These are phyloP conservation scores for Cutaneotrichosporon sp. DNA, from an alignment of 1,284 basidiomycete species.

Conservation along the genomic window DNA sequence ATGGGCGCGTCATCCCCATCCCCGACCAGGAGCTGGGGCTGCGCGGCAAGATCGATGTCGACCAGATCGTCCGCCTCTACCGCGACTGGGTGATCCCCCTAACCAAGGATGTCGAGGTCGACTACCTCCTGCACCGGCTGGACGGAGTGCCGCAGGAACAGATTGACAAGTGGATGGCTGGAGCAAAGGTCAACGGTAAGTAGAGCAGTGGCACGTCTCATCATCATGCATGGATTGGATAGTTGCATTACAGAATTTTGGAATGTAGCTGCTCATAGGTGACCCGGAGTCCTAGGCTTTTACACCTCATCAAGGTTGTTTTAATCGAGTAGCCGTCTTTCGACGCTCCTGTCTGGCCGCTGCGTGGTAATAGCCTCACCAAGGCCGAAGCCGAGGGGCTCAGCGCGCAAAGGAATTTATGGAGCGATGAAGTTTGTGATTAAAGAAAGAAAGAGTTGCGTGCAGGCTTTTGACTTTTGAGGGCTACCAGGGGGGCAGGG, in stretches of 20 bases:
- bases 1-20: slow-evolving; percentile 60
- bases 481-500: not conserved
- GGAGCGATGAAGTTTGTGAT: slow-evolving; percentile 29
- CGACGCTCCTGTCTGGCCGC: slow-evolving; percentile 47
- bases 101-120: slow-evolving; percentile 98
- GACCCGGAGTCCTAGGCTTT: slow-evolving; percentile 43
- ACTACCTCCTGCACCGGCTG: slow-evolving; percentile 81
- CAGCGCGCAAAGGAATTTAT: slow-evolving; percentile 35
- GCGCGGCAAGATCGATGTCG: slow-evolving; percentile 78
- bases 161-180: slow-evolving; percentile 63
- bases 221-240: not conserved
- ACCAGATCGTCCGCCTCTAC: slow-evolving; percentile 89
- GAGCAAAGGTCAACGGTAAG: slow-evolving; percentile 4
- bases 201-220: not conserved
- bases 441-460: slow-evolving; percentile 21
- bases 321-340: slow-evolving; percentile 39
- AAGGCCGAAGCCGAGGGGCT: slow-evolving; percentile 24
- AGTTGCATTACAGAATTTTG: not conserved
- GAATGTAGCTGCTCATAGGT: slow-evolving; percentile 47
- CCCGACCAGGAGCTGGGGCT: slow-evolving; percentile 40
- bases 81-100: slow-evolving; percentile 93
- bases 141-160: slow-evolving; percentile 76
- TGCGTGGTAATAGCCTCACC: slow-evolving; percentile 24
- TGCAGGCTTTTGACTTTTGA: slow-evolving; percentile 14
- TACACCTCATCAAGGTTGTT: slow-evolving; percentile 45